Conservation (phyloP, 2,329 filamentous ascomycete genomes). For the Penicillium palitans region DNA sequence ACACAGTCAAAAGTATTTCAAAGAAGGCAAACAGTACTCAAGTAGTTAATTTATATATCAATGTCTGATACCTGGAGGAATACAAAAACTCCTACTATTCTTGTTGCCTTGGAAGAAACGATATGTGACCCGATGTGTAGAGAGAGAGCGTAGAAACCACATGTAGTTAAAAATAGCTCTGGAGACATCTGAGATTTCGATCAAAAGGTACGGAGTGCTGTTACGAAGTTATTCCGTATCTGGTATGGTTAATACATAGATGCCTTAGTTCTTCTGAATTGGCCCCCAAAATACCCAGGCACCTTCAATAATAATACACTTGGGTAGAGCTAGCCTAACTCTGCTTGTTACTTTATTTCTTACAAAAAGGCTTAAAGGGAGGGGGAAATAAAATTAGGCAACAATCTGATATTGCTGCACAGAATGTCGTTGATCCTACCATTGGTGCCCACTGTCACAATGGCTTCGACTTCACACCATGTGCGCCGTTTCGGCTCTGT, state of each 20-base stretch:
- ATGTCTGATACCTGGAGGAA: neutral
- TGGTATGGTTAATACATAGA: neutral
- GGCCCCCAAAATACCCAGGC: neutral
- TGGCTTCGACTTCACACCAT: constrained; percentile 33
- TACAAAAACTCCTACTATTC: neutral
- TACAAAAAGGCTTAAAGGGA: too few relatives aligned
- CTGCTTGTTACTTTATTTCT: too few relatives aligned
- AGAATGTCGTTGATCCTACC: neutral
- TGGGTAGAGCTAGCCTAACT: too few relatives aligned
- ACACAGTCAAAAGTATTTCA: neutral
- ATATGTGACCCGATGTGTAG: neutral
- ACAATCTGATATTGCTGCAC: constrained; percentile 2
- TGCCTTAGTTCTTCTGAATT: neutral
- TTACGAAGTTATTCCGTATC: neutral
- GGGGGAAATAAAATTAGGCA: neutral
- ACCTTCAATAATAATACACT: neutral
- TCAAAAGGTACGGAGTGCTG: too few relatives aligned
- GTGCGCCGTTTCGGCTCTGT: constrained; percentile 14
- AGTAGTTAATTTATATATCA: neutral
- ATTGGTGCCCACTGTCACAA: neutral
- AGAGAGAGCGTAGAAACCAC: neutral
- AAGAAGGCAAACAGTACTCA: neutral
- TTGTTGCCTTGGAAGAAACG: neutral
- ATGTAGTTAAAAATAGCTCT: constrained; percentile 5
- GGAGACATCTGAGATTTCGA: neutral